Conservation (phyloP, 2,329 filamentous ascomycete species). For the Scedosporium apiospermum region DNA sequence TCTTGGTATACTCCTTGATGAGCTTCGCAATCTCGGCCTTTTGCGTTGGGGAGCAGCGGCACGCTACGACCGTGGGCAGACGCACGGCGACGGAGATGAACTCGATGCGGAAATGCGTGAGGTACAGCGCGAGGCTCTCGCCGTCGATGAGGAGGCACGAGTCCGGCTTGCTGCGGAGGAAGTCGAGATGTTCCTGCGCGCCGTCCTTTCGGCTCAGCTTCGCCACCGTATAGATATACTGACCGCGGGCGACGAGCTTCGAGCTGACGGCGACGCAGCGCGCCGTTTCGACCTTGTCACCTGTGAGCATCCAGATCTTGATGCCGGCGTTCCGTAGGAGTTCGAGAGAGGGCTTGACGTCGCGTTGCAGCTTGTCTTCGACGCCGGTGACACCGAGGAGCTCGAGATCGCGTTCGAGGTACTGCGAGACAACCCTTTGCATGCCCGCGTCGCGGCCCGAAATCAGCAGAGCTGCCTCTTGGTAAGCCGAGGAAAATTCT, state of each 20-base stretch:
- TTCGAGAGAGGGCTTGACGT: conserved; percentile 92
- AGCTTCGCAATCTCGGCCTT: conserved; percentile 89
- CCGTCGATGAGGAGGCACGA: conserved; percentile 88
- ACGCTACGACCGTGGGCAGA: conserved; percentile 87
- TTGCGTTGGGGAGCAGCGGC: conserved; percentile 91
- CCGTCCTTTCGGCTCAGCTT: conserved; percentile 76
- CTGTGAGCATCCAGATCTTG: conserved; percentile 99
- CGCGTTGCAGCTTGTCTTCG: conserved; percentile 90
- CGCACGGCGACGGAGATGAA: conserved; percentile 85
- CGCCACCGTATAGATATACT: conserved; percentile 90
- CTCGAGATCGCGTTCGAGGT: conserved; percentile 81
- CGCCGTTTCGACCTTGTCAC: conserved; percentile 96
- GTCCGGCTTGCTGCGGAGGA: conserved; percentile 79
- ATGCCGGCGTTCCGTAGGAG: conserved; percentile 93
- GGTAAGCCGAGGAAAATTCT: conserved; percentile 66
- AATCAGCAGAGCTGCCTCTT: conserved; percentile 72
- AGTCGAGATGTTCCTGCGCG: conserved; percentile 80
- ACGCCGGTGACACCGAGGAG: conserved; percentile 95
- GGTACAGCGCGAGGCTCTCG: conserved; percentile 75
- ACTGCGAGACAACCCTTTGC: conserved; percentile 67
- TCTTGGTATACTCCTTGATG: conserved; percentile 85
- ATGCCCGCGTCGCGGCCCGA: conserved; percentile 73
- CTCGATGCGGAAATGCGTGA: conserved; percentile 70
- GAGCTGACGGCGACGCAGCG: conserved; percentile 92
- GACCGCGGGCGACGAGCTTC: conserved; percentile 84